phyloP scores from a whole-genome alignment of 108 stramenopile genomes.

The Licmophora abbreviata region DNA sequence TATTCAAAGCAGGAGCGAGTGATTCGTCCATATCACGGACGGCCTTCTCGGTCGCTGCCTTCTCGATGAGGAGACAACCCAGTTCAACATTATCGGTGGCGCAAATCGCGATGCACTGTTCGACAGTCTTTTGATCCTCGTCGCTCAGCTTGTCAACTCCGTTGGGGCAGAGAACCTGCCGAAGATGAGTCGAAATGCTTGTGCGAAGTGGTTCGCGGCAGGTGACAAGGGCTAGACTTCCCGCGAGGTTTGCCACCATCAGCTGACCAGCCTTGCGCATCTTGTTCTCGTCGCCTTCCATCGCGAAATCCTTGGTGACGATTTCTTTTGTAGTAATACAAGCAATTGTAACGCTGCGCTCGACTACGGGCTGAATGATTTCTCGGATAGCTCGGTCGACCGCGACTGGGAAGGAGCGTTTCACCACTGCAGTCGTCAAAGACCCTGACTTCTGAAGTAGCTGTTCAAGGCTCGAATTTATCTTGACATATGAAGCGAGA shows the following conservation, averaged over 20 bases:
- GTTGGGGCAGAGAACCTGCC: slow-evolving; percentile 69
- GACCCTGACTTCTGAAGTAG: slow-evolving; percentile 61
- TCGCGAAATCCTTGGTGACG: slow-evolving; percentile 98
- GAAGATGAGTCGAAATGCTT: slow-evolving; percentile 93
- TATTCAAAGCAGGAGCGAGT: slow-evolving; percentile 52
- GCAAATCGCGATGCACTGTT: slow-evolving; percentile 90
- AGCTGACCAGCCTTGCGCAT: slow-evolving; percentile 95
- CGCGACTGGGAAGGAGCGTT: slow-evolving; percentile 87
- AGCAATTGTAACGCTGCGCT: slow-evolving; percentile 96
- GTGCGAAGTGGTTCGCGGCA: slow-evolving; percentile 93
- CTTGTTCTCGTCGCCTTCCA: slow-evolving; percentile 92
- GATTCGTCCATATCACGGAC: slow-evolving; percentile 93
- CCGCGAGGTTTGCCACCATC: slow-evolving; percentile 97
- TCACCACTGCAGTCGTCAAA: slow-evolving; percentile 58
- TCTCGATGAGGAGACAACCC: slow-evolving; percentile 97
- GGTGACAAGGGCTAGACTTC: slow-evolving; percentile 94
- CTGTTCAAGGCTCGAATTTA: slow-evolving; percentile 82
- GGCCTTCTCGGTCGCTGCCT: slow-evolving; percentile 98
- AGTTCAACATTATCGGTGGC: slow-evolving; percentile 94
- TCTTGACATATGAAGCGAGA: slow-evolving; percentile 90
- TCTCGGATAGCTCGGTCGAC: slow-evolving; percentile 98
- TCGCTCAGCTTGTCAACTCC: slow-evolving; percentile 53
- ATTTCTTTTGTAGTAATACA: slow-evolving; percentile 97
- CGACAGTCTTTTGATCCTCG: slow-evolving; percentile 68
- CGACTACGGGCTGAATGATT: slow-evolving; percentile 97